Base-by-base conservation (phyloP, 805 yeast species). In the Candida schatavii region DNA sequence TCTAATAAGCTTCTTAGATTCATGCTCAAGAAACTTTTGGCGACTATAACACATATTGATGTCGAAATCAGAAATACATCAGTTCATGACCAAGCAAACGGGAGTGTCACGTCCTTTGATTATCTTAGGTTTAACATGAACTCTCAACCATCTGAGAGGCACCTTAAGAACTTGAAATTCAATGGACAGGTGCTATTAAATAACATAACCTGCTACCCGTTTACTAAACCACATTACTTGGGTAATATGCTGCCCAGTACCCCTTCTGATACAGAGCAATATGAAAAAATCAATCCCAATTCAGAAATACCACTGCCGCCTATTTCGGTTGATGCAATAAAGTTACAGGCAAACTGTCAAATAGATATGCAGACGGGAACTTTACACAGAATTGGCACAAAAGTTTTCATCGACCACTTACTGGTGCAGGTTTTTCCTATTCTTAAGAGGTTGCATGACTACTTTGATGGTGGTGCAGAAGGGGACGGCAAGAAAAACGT, bases 381-480 rank as follows among this genome's bases (percentile, higher is more conserved):
- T 3, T 28, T 62, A 2, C 49, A 51, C n/a, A 39, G 48, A 9
- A 43, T 58, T 3, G 50, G 46, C 17, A 27, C 51, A 18, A 49
- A 56, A 34, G 34, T 55, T 5, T 52, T 54, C 30, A 46, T 49
- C 13, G 60, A 57, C 35, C 59, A 60, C n/a, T 43, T 58, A 33
- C 45, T 45, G 26, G 29, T 59, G 2, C 52, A 50, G 47, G 46
- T 52, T 4, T 61, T 57, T 46, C 50, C 52, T 28, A 23, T 51
- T 13, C 18, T 58, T 17, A 59, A 57, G 25, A n/a, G 14, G 27
- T 14, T 29, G 5, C 35, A 40, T 35, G 44, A 35, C 32, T 30
- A 13, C 14, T n/a, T n/a, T 25, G 18, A 15, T 4, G 19, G 20
- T 5, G 15, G 17, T 11, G 18, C 17, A n/a, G 40, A 27, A 15